phyloP scores from a whole-genome alignment of 306 rosid species.

The Vachellia collinsii region DNA sequence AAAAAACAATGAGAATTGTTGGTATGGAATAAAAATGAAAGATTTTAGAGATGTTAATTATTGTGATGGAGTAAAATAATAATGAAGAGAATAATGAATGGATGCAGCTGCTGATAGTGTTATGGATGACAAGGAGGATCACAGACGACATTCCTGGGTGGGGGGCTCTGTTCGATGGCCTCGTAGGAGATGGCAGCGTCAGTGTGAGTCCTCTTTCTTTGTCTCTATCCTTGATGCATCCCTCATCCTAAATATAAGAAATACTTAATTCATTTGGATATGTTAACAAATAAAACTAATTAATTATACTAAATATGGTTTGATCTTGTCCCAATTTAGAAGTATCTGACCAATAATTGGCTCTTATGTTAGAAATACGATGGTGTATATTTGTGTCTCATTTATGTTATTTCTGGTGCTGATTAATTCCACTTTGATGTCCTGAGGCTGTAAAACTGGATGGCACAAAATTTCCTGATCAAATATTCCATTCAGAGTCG shows the following conservation, averaged over 20 bases:
- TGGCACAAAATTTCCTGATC: background rate
- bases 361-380: no score
- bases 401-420: no score
- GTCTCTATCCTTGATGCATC: background rate
- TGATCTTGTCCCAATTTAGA: no score
- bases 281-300: no score
- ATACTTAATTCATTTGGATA: no score
- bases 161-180: conserved; percentile 79
- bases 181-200: conserved; percentile 84
- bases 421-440: no score
- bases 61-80: background rate
- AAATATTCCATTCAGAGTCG: background rate
- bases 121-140: conserved; percentile 94
- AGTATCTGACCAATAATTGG: no score
- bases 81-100: conserved; percentile 19
- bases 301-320: no score
- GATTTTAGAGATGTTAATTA: background rate
- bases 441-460: background rate
- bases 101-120: conserved; percentile 61
- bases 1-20: no score
- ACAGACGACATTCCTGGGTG: conserved; percentile 92
- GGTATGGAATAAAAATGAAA: background rate
- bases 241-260: no score
- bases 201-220: conserved; percentile 57
- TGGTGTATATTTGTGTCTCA: no score